phyloP scores from a whole-genome alignment of 352 stramenopile genomes.

The Pythium phragmitis region DNA sequence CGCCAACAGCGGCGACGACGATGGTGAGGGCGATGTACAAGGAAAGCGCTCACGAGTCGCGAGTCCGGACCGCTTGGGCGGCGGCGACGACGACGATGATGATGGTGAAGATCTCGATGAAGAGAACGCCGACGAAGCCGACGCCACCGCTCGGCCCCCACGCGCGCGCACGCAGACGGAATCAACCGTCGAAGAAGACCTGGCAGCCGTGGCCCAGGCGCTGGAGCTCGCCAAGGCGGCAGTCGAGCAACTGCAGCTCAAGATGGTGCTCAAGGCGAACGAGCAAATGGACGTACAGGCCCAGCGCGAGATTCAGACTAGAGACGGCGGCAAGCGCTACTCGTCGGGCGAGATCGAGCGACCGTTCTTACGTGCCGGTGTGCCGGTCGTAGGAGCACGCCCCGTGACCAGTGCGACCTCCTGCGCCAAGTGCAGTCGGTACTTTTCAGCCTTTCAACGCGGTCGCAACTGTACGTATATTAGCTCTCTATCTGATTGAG shows the following conservation, averaged over 20 bases:
- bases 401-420: slow-evolving; percentile 29
- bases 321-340: slow-evolving; percentile 13
- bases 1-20: neutral
- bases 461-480: slow-evolving; percentile 43
- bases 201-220: slow-evolving; percentile 36
- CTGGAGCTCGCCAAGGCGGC: slow-evolving; percentile 56
- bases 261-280: slow-evolving; percentile 47
- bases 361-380: slow-evolving; percentile 17
- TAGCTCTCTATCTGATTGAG: neutral
- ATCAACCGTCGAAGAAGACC: slow-evolving; percentile 21
- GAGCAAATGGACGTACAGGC: slow-evolving; percentile 44
- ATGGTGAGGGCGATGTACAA: slow-evolving; percentile 1
- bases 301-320: slow-evolving; percentile 25
- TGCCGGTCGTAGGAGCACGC: slow-evolving; percentile 44
- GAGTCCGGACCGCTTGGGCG: slow-evolving; percentile 12
- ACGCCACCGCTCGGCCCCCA: slow-evolving; percentile 22
- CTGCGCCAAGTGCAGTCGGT: slow-evolving; percentile 58
- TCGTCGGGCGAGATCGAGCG: slow-evolving; percentile 14
- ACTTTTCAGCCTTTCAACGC: slow-evolving; percentile 71
- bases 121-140: slow-evolving; percentile 16
- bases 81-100: slow-evolving; percentile 18
- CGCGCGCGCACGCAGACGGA: slow-evolving; percentile 11
- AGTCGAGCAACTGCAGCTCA: slow-evolving; percentile 54
- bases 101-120: slow-evolving; percentile 29
- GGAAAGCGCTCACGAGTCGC: slow-evolving; percentile 12